Percentiles rank a stretch among this genome's conserved stretches.
These are phyloP conservation scores for Heterobasidion irregulare DNA, from an alignment of 1,284 basidiomycete genomes.

Conservation along the genomic window DNA sequence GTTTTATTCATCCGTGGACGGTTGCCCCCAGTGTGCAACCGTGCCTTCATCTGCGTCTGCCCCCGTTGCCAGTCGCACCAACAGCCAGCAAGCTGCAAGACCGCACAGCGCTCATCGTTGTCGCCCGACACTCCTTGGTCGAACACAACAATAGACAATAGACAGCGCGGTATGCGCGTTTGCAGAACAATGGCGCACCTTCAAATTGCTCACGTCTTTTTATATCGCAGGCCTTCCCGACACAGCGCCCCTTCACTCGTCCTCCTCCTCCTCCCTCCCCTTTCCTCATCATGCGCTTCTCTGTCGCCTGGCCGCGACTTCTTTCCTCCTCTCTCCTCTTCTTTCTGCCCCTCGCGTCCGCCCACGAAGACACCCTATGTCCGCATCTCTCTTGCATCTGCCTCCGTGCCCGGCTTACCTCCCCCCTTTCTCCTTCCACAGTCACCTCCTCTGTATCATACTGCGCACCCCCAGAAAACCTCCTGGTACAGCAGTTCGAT, in stretches of 20 bases:
- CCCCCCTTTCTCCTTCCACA: conserved; percentile 17
- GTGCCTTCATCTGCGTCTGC: not conserved
- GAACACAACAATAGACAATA: not conserved
- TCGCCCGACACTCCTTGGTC: not conserved
- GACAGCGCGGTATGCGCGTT: not conserved
- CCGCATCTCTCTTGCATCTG: conserved; percentile 8
- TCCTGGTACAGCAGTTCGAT: conserved; percentile 79
- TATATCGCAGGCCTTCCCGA: not conserved
- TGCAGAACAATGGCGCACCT: conserved; percentile 3
- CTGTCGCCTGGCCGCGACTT: conserved; percentile 66
- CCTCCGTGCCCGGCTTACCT: not conserved
- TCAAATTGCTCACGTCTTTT: conserved; percentile 2
- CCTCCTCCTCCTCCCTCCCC: conserved; percentile 2
- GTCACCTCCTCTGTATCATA: conserved; percentile 86
- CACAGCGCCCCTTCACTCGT: not conserved
- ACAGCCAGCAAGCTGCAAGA: no score
- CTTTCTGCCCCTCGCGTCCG: conserved; percentile 25
- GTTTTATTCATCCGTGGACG: no score
- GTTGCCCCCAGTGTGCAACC: no score
- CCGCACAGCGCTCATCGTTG: no score
- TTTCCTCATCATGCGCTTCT: conserved; percentile 43
- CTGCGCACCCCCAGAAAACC: conserved; percentile 71
- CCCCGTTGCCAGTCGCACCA: not conserved
- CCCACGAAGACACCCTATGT: conserved; percentile 52
- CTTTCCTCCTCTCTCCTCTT: conserved; percentile 28